Percentiles rank a stretch among this genome's conserved stretches.
phyloP scores from a whole-genome alignment of 208 protist genomes.

The Trypanosoma caninum region DNA sequence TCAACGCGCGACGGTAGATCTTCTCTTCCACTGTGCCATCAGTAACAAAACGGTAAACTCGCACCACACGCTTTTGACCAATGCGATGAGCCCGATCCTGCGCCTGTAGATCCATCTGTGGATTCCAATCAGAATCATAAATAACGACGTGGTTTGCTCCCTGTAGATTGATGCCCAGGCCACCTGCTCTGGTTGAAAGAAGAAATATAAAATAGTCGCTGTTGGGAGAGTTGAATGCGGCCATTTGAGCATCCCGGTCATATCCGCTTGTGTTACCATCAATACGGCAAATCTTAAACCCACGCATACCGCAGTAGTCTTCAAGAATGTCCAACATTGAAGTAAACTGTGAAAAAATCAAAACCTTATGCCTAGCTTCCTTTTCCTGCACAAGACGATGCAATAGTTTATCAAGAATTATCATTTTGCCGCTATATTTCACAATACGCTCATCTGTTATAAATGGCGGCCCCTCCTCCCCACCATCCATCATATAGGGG shows the following conservation, averaged over 20 bases:
- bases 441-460: constrained; percentile 91
- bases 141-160: constrained; percentile 98
- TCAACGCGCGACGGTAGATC: constrained; percentile 96
- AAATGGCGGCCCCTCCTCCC: constrained; percentile 89
- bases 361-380: constrained; percentile 89
- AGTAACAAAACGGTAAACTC: constrained; percentile 97
- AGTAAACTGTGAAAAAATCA: constrained; percentile 99
- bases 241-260: constrained; percentile 92
- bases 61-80: constrained; percentile 96
- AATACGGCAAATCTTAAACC: constrained; percentile 84
- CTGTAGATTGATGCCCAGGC: constrained; percentile 98
- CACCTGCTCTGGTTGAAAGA: constrained; percentile 97
- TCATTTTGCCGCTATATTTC: constrained; percentile 92
- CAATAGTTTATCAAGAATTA: constrained; percentile 94
- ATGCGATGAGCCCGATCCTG: constrained; percentile 98
- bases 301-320: constrained; percentile 85
- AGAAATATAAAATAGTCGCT: constrained; percentile 96
- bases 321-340: constrained; percentile 91
- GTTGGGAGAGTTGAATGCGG: constrained; percentile 90
- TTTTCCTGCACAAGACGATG: constrained; percentile 62
- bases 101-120: constrained; percentile 98
- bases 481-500: constrained; percentile 95
- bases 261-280: constrained; percentile 89
- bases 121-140: constrained; percentile 99
- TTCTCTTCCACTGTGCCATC: constrained; percentile 98